Evolutionary conservation across 768 basidiomycete species (phyloP).

Genomic region (Imleria badia): DNA sequence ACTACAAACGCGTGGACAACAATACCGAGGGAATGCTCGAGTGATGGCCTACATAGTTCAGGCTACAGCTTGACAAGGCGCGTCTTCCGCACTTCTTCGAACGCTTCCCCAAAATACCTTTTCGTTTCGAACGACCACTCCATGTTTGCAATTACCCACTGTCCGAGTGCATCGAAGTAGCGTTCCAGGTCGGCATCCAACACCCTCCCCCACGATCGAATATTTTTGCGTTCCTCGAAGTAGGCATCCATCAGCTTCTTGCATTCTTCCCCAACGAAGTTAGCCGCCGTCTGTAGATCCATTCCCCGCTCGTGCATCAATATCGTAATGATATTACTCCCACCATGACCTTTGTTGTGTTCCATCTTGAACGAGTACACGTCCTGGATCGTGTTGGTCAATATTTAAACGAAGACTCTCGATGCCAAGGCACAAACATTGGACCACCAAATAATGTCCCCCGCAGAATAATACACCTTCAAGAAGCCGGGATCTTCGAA

Average conservation of each 20-base stretch:
- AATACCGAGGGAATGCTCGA: constrained; percentile 1
- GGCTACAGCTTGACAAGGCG: constrained; percentile 31
- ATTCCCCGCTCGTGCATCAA: constrained; percentile 57
- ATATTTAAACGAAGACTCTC: background rate
- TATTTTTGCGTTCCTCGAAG: constrained; percentile 40
- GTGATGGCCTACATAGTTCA: background rate
- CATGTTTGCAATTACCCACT: constrained; percentile 64
- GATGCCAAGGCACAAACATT: constrained; percentile 48
- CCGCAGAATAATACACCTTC: constrained; percentile 55
- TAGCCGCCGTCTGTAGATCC: constrained; percentile 56
- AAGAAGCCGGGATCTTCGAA: constrained; percentile 55
- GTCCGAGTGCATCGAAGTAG: constrained; percentile 55
- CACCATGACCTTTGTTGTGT: constrained; percentile 59
- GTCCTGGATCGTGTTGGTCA: constrained; percentile 42
- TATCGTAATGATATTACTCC: constrained; percentile 70
- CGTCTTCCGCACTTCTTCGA: constrained; percentile 51
- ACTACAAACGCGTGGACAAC: constrained; percentile 4
- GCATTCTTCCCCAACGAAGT: constrained; percentile 55
- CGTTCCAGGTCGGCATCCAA: constrained; percentile 51
- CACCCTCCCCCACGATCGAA: constrained; percentile 49
- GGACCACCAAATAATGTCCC: constrained; percentile 68
- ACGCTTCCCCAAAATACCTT: constrained; percentile 62
- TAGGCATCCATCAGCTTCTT: constrained; percentile 51
- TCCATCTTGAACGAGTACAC: constrained; percentile 76
- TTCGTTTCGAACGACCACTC: constrained; percentile 71